Conservation (phyloP, 345 rosid genomes). For the Populus davidiana region DNA sequence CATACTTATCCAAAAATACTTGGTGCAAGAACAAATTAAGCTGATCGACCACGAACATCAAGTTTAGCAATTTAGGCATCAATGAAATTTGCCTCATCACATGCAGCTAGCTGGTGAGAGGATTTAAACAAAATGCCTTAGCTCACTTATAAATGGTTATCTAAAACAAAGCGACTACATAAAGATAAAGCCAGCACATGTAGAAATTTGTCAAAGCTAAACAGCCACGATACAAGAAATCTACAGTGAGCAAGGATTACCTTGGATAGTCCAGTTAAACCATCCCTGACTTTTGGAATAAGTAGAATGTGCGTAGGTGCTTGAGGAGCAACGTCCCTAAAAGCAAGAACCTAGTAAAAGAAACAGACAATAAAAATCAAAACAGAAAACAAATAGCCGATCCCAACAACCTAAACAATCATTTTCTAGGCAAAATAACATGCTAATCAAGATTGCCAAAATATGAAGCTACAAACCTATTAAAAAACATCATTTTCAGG, state of each 20-base stretch:
- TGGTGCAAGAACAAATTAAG: too few relatives aligned
- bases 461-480: neutral
- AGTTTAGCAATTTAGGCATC: too few relatives aligned
- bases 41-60: too few relatives aligned
- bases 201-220: neutral
- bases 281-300: constrained; percentile 84
- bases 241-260: constrained; percentile 31
- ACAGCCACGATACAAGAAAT: neutral
- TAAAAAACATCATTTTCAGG: neutral
- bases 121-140: too few relatives aligned
- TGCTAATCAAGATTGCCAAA: neutral
- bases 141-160: too few relatives aligned
- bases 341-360: constrained; percentile 64
- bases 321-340: constrained; percentile 77
- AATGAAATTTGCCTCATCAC: too few relatives aligned
- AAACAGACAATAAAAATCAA: neutral
- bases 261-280: constrained; percentile 82
- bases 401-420: neutral
- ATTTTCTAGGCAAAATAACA: neutral
- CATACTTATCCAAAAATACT: too few relatives aligned
- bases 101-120: too few relatives aligned
- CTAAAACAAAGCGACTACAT: neutral
- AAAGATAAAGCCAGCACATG: neutral
- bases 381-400: neutral
- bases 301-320: constrained; percentile 83